phyloP scores from a whole-genome alignment of 345 rosid species.

The Citrus unshiu region DNA sequence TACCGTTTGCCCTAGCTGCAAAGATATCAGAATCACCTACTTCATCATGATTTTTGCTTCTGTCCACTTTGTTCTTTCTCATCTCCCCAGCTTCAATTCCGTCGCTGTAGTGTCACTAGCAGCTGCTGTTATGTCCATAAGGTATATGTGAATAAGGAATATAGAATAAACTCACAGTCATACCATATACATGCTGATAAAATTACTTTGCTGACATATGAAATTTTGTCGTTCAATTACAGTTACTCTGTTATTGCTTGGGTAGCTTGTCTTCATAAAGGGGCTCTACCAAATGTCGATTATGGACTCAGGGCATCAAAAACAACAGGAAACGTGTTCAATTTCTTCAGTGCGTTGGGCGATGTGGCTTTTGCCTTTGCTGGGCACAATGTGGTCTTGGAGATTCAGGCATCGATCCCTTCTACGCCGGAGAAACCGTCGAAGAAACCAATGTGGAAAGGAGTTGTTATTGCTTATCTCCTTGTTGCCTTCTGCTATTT shows the following conservation, averaged over 20 bases:
- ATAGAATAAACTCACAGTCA: neutral
- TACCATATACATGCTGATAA: neutral
- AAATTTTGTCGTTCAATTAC: neutral
- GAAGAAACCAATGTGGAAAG: conserved; percentile 73
- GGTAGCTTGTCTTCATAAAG: conserved; percentile 44
- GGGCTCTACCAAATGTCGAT: conserved; percentile 34
- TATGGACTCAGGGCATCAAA: conserved; percentile 36
- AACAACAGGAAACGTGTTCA: conserved; percentile 30
- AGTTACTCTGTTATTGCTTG: conserved; percentile 69
- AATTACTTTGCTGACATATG: neutral
- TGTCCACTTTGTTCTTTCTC: conserved; percentile 53
- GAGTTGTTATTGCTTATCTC: conserved; percentile 45
- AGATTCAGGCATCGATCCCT: conserved; percentile 72
- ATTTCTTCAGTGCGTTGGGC: conserved; percentile 51
- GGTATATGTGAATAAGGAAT: conserved; percentile 15
- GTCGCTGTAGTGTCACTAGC: conserved; percentile 54
- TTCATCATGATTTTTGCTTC: conserved; percentile 64
- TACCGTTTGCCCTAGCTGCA: conserved; percentile 32
- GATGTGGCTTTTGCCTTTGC: conserved; percentile 67
- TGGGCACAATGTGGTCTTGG: conserved; percentile 65
- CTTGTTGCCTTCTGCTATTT: conserved; percentile 66
- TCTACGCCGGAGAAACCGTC: conserved; percentile 65
- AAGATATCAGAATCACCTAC: conserved; percentile 44
- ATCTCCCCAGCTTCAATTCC: conserved; percentile 66
- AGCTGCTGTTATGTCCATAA: conserved; percentile 66